Evolutionary conservation across 2,329 filamentous ascomycete genomes (phyloP).

Genomic region (Ambrosiella xylebori): DNA sequence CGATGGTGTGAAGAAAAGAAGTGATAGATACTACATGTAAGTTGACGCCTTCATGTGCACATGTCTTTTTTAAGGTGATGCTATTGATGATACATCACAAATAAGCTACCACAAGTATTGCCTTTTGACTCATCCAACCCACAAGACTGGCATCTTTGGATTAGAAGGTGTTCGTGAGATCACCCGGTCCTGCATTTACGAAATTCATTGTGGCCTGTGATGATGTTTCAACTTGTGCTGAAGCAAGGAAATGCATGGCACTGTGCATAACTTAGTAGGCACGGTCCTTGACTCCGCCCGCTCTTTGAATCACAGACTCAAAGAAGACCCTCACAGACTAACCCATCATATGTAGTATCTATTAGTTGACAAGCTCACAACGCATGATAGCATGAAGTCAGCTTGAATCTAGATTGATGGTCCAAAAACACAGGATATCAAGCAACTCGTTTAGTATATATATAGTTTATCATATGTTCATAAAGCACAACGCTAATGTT

Average conservation of each 20-base stretch:
- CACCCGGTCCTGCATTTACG: neutral
- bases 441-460: too few relatives aligned
- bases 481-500: too few relatives aligned
- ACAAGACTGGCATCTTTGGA: neutral
- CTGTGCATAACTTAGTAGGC: neutral
- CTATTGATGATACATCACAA: neutral
- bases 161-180: neutral
- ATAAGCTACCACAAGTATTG: neutral
- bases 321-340: neutral
- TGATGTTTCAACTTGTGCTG: constrained; percentile 1
- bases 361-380: neutral
- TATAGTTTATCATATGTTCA: too few relatives aligned
- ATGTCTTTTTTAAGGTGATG: neutral
- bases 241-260: constrained; percentile 4
- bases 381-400: neutral
- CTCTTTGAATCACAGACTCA: neutral
- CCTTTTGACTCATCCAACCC: neutral
- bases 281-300: constrained; percentile 1
- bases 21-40: neutral
- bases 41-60: neutral
- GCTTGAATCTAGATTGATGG: neutral
- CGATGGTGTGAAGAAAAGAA: neutral
- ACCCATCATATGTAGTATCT: neutral
- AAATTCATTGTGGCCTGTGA: constrained; percentile 1
- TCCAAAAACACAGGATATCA: neutral